These are phyloP conservation scores for Saccharomycopsis phalli DNA, from an alignment of 1,139 yeast genomes.

Conservation along the genomic window DNA sequence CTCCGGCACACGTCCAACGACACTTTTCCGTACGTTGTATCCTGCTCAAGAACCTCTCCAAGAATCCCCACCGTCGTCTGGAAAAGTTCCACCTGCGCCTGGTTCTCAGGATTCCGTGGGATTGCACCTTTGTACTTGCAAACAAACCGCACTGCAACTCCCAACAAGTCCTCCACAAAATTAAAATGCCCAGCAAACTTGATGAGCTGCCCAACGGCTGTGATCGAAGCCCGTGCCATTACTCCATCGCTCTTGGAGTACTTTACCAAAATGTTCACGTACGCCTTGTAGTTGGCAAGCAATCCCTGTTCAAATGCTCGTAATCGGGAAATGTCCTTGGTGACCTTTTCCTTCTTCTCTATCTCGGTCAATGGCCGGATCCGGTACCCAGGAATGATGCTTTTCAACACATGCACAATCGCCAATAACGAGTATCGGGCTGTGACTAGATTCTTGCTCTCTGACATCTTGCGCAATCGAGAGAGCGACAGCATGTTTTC, in stretches of 20 bases:
- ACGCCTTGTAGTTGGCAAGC: slow-evolving; percentile 60
- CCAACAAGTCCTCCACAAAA: slow-evolving; percentile 62
- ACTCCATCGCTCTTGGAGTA: slow-evolving; percentile 30
- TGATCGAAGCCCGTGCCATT: slow-evolving; percentile 52
- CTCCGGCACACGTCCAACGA: slow-evolving; percentile 65
- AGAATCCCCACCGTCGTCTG: slow-evolving; percentile 54
- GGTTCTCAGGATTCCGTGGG: slow-evolving; percentile 21
- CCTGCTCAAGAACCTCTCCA: slow-evolving; percentile 61
- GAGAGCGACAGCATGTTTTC: slow-evolving; percentile 62
- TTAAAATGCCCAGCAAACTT: slow-evolving; percentile 72
- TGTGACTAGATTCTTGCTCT: slow-evolving; percentile 57
- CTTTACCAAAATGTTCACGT: slow-evolving; percentile 46
- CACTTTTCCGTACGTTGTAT: slow-evolving; percentile 64
- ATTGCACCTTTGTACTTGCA: slow-evolving; percentile 19
- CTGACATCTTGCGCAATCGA: slow-evolving; percentile 64
- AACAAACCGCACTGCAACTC: slow-evolving; percentile 28
- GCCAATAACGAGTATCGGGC: slow-evolving; percentile 71
- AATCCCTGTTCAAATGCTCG: slow-evolving; percentile 34
- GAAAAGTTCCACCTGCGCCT: slow-evolving; percentile 35
- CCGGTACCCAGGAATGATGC: slow-evolving; percentile 79
- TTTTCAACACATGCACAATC: slow-evolving; percentile 74
- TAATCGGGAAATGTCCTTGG: slow-evolving; percentile 68
- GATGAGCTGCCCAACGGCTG: slow-evolving; percentile 73
- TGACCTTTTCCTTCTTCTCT: slow-evolving; percentile 74
- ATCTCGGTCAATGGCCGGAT: slow-evolving; percentile 75